A percentile compares a stretch with the other conserved stretches of the same genome.
Evolutionary conservation across 768 basidiomycete genomes (phyloP).

Genomic region (Podaxis carcinomalis): DNA sequence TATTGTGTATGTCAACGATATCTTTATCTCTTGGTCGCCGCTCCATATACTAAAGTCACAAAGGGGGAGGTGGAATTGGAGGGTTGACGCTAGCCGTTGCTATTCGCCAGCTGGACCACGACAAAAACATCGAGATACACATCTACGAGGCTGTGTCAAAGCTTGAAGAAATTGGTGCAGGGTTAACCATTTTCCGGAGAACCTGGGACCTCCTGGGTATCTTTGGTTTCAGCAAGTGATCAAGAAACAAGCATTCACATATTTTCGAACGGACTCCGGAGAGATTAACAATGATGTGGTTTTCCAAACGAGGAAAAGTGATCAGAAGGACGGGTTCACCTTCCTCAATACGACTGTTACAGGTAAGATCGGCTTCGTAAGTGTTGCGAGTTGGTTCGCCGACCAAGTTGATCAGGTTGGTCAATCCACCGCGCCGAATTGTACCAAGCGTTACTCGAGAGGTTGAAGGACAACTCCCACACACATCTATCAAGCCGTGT

Average conservation of each 20-base stretch:
- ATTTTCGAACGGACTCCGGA: not conserved
- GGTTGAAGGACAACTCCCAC: constrained; percentile 29
- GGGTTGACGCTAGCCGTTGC: constrained; percentile 24
- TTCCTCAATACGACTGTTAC: constrained; percentile 24
- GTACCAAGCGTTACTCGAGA: constrained; percentile 37
- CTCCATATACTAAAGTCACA: not conserved
- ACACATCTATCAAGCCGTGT: constrained; percentile 40
- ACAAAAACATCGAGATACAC: constrained; percentile 25
- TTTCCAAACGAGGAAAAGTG: constrained; percentile 28
- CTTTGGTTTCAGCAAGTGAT: constrained; percentile 16
- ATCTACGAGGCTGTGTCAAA: constrained; percentile 35
- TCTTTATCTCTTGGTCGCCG: not conserved
- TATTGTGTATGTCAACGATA: not conserved
- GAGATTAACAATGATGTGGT: constrained; percentile 6
- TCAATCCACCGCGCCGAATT: constrained; percentile 50
- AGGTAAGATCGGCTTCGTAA: constrained; percentile 14
- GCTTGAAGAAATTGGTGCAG: constrained; percentile 34
- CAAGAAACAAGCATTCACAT: not conserved
- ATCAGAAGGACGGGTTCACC: constrained; percentile 22
- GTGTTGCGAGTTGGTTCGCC: not conserved
- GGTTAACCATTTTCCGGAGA: constrained; percentile 27
- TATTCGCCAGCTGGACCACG: constrained; percentile 21
- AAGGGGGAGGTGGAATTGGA: constrained; percentile 27
- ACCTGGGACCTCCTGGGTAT: constrained; percentile 25
- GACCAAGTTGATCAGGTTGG: constrained; percentile 5